These are phyloP conservation scores for Fusarium secorum DNA, from an alignment of 2,329 filamentous ascomycete genomes.

Conservation along the genomic window DNA sequence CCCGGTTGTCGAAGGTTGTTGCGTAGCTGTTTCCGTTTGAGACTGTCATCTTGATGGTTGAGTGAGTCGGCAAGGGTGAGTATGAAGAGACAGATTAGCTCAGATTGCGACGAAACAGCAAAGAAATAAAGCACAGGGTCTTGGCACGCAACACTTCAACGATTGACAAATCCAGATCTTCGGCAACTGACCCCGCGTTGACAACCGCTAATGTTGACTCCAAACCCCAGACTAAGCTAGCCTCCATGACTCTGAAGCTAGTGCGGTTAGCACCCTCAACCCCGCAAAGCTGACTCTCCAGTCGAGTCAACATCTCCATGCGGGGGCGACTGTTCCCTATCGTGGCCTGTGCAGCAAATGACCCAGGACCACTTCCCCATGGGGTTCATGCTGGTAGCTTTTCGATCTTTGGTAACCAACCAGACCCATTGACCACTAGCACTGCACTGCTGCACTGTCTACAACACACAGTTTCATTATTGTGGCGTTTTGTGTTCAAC, in stretches of 20 bases:
- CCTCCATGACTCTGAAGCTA: background rate
- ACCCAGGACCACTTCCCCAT: background rate
- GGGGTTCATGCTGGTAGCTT: background rate
- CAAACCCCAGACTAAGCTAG: background rate
- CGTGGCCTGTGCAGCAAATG: background rate
- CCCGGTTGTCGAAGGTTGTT: conserved; percentile 1
- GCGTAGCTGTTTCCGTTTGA: conserved; percentile 1
- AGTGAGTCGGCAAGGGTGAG: background rate
- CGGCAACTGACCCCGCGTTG: background rate
- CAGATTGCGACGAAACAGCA: background rate
- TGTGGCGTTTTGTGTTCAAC: background rate
- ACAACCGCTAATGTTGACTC: background rate
- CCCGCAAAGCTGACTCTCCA: background rate
- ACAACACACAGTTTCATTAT: background rate
- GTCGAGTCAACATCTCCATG: background rate
- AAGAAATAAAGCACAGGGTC: background rate
- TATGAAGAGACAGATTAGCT: background rate
- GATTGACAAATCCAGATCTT: background rate
- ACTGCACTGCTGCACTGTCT: background rate
- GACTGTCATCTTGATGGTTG: background rate
- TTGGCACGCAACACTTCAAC: background rate
- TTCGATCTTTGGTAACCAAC: background rate
- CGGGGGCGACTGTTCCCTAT: background rate
- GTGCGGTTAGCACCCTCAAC: background rate
- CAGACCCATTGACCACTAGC: background rate